phyloP scores from a whole-genome alignment of 345 rosid species.

The Camelina hispida region DNA sequence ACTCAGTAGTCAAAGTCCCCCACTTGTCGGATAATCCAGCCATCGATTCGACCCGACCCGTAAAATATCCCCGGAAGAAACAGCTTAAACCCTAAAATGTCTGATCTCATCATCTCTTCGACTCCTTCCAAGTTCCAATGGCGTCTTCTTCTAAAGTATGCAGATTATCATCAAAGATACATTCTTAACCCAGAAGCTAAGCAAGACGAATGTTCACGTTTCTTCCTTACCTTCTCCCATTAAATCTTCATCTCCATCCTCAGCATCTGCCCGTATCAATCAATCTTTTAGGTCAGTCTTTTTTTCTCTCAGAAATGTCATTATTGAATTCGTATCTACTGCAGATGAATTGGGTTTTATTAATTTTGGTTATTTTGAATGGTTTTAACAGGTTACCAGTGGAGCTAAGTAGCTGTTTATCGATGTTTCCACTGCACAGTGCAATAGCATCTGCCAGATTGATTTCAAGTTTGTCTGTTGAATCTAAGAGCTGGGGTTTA shows the following conservation, averaged over 20 bases:
- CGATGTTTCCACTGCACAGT: conserved; percentile 71
- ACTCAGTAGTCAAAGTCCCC: too few relatives aligned
- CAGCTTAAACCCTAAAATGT: conserved; percentile 32
- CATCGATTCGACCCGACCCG: conserved; percentile 33
- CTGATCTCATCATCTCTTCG: background rate
- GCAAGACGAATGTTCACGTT: conserved; percentile 31
- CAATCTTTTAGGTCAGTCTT: conserved; percentile 35
- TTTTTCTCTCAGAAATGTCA: background rate
- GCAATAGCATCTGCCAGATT: conserved; percentile 72
- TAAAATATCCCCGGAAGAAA: background rate
- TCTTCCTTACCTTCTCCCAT: conserved; percentile 45
- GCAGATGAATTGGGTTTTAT: background rate
- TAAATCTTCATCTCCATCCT: conserved; percentile 42
- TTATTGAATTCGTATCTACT: background rate
- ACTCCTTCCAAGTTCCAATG: conserved; percentile 36
- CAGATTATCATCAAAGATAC: conserved; percentile 60
- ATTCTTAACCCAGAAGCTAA: conserved; percentile 48
- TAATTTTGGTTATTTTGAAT: background rate
- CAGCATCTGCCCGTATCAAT: conserved; percentile 48
- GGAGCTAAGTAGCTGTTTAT: conserved; percentile 56
- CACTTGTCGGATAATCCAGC: background rate
- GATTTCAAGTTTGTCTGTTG: conserved; percentile 66
- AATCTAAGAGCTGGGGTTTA: conserved; percentile 63
- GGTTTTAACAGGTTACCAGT: conserved; percentile 55
- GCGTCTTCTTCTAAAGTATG: conserved; percentile 55